Conservation (phyloP, 2,329 filamentous ascomycete species). For the Pyricularia sp. region DNA sequence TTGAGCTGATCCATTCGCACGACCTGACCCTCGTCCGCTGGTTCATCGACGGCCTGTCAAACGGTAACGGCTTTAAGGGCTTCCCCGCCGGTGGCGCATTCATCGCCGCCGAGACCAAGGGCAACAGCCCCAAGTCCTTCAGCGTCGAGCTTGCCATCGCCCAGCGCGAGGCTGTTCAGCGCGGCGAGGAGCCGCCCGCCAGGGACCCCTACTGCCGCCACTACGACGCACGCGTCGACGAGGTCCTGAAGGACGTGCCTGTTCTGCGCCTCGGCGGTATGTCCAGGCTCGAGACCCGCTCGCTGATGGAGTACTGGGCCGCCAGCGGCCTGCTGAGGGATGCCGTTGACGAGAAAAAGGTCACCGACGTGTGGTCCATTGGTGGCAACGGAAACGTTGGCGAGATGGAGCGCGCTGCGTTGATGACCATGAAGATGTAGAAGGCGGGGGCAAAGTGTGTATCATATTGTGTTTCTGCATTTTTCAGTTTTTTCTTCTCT, state of each 20-base stretch:
- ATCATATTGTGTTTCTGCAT: constrained; percentile 4
- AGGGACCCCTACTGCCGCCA: constrained; percentile 44
- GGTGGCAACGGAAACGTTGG: constrained; percentile 74
- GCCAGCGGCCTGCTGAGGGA: constrained; percentile 70
- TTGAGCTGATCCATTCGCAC: constrained; percentile 73
- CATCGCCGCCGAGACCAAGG: constrained; percentile 63
- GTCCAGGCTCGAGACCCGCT: constrained; percentile 63
- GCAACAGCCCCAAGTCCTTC: constrained; percentile 55
- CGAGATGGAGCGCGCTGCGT: constrained; percentile 65
- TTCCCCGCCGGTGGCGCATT: constrained; percentile 70
- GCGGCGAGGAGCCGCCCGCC: constrained; percentile 19
- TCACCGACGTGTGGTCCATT: constrained; percentile 77
- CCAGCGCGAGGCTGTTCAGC: constrained; percentile 38
- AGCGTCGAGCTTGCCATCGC: constrained; percentile 61
- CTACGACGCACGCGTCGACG: constrained; percentile 49
- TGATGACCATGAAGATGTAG: constrained; percentile 38
- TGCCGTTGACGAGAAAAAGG: constrained; percentile 58
- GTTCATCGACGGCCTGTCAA: constrained; percentile 62
- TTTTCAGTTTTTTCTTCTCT: not conserved
- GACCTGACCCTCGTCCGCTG: constrained; percentile 68
- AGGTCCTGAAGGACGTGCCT: constrained; percentile 37
- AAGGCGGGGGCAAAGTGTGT: constrained; percentile 6
- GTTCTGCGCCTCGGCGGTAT: constrained; percentile 57
- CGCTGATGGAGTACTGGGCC: constrained; percentile 89
- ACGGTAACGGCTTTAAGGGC: not conserved